These are phyloP conservation scores for Fulvia fulva DNA, from an alignment of 2,329 filamentous ascomycete species.

Conservation along the genomic window DNA sequence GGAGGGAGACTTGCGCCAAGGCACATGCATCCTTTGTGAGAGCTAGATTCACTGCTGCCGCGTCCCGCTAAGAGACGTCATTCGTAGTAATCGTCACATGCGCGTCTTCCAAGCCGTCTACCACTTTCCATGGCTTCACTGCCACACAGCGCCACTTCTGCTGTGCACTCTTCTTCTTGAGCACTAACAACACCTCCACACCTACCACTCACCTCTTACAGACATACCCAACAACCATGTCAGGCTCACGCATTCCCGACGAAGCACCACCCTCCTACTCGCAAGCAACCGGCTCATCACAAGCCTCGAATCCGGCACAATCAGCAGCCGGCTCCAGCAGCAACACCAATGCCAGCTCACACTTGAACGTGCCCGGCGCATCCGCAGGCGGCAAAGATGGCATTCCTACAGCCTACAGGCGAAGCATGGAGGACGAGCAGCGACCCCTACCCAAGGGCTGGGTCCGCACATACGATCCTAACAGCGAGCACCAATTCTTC, in stretches of 20 bases:
- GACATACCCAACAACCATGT: neutral
- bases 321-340: slow-evolving; percentile 5
- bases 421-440: slow-evolving; percentile 60
- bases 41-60: neutral
- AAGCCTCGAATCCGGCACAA: slow-evolving; percentile 11
- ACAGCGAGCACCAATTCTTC: slow-evolving; percentile 58
- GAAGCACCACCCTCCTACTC: slow-evolving; percentile 22
- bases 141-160: neutral
- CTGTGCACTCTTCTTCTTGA: neutral
- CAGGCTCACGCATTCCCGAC: slow-evolving; percentile 15
- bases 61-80: neutral
- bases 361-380: slow-evolving; percentile 26
- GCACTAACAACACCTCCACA: neutral
- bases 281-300: slow-evolving; percentile 21
- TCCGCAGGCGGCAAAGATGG: slow-evolving; percentile 34
- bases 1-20: no score
- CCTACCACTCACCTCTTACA: neutral
- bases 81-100: neutral
- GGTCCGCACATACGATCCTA: slow-evolving; percentile 54
- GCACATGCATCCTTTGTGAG: neutral
- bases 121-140: neutral
- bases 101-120: no score
- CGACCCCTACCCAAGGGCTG: slow-evolving; percentile 54
- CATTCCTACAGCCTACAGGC: slow-evolving; percentile 50
- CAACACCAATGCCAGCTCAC: slow-evolving; percentile 14